phyloP scores from a whole-genome alignment of 345 rosid genomes.

The Physaria fendleri region DNA sequence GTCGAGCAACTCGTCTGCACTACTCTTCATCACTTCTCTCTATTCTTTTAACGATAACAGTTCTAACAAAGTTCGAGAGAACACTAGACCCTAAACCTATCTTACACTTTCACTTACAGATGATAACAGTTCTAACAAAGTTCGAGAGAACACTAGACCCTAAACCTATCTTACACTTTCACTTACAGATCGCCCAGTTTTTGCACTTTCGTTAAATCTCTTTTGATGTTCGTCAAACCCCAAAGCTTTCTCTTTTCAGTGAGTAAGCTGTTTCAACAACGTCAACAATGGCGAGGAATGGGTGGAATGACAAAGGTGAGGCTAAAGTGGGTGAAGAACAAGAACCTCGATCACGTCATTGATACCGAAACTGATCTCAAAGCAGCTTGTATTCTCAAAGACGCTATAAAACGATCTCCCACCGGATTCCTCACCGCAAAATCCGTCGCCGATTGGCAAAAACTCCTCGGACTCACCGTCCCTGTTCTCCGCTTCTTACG shows the following conservation, averaged over 20 bases:
- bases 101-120: neutral
- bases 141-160: neutral
- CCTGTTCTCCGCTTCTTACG: conserved; percentile 91
- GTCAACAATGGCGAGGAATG: conserved; percentile 49
- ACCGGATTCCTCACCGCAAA: conserved; percentile 86
- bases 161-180: neutral
- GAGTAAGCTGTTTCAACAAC: conserved; percentile 29
- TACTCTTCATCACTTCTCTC: neutral
- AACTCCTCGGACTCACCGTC: conserved; percentile 87
- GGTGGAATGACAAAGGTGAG: conserved; percentile 60
- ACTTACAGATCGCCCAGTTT: neutral
- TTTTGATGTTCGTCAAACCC: conserved; percentile 28
- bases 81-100: conserved; percentile 10
- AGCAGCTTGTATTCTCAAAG: conserved; percentile 87
- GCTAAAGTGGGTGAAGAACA: conserved; percentile 91
- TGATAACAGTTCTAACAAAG: neutral
- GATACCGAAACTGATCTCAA: conserved; percentile 85
- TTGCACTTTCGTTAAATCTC: neutral
- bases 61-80: neutral
- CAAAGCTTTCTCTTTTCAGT: conserved; percentile 19
- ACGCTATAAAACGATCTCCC: conserved; percentile 82
- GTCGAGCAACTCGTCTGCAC: conserved; percentile 24
- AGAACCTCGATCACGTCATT: conserved; percentile 71
- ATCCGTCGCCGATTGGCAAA: conserved; percentile 88
- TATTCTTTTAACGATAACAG: neutral